Base-by-base conservation (phyloP, 305 asterid species). In the Solanum hybrid region DNA sequence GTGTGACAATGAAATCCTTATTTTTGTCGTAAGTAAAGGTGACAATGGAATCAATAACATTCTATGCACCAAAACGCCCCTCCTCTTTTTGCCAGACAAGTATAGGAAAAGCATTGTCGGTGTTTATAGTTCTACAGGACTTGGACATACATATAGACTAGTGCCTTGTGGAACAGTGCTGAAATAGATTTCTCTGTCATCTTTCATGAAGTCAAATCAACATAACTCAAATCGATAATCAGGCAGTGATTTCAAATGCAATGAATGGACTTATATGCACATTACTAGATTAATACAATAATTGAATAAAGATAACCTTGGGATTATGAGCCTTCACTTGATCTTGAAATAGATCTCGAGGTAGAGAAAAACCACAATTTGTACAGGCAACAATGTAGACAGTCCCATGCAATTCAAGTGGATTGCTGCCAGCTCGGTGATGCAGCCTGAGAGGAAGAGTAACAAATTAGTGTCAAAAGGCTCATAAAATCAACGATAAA, bases 401-500 rank as follows among this genome's bases (percentile, higher is more conserved):
- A 40, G 99, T 96, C 89, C 99, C 99, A 80, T 96, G 99, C 93
- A 97, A 93, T 92, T 97, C 99, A 46, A 97, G 96, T 86, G 99
- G 99, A 90, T 94, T 96, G 93, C 99, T 97, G 67, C 99, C 99
- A 89, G 98, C 98, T 88, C 94, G 97, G 93, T 97, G 99, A 90
- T 97, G 99, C 93, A 97, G 93, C 93, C 99, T 97, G 95, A 42
- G 89, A 91, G 84, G 36, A 90, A 89, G 92, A 73, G 90, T 74
- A 18, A 57, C 33, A 35, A 83, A 51, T 29, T 85, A 64, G 82
- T 67, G 86, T 40, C 26, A 33, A 82, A 91, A 87, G 91, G 80
- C 71, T 51, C 89, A 69, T 82, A 22, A 57, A 88, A 90, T 88
- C 42, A 88, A 69, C 0, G 8, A 28, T 34, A 35, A 69, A 81